These are phyloP conservation scores for Toxicodendron radicans DNA, from an alignment of 345 rosid species.

Conservation along the genomic window DNA sequence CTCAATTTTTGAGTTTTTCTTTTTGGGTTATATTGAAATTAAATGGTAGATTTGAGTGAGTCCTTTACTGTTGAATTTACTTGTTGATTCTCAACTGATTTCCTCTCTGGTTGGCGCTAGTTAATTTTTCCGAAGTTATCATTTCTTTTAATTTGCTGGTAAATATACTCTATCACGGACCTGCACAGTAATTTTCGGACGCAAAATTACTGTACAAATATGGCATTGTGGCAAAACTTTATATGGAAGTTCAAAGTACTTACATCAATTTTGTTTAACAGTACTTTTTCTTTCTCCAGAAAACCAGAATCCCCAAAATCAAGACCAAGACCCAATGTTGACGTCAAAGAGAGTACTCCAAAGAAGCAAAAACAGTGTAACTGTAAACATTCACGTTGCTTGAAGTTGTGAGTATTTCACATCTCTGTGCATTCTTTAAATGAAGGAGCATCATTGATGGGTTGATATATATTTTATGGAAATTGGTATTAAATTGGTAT, in stretches of 20 bases:
- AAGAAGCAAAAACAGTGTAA: constrained; percentile 96
- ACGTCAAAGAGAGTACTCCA: constrained; percentile 84
- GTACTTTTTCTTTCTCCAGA: constrained; percentile 33
- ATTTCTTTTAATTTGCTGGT: constrained; percentile 15
- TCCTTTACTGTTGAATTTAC: no score
- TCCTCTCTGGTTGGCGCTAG: not conserved
- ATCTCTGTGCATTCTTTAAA: not conserved
- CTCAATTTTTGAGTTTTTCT: not conserved
- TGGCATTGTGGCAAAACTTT: not conserved
- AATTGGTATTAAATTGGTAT: not conserved
- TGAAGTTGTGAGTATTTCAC: constrained; percentile 75
- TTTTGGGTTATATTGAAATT: constrained; percentile 7
- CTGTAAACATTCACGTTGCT: constrained; percentile 96
- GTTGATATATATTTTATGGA: not conserved
- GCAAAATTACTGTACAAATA: not conserved
- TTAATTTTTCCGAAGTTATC: not conserved
- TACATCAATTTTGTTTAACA: constrained; percentile 6
- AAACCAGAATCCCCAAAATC: constrained; percentile 85
- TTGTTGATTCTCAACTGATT: no score
- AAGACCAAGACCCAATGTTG: constrained; percentile 61
- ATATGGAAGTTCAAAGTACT: constrained; percentile 1
- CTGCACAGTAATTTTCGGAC: not conserved
- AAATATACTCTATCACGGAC: not conserved
- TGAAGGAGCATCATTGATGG: not conserved
- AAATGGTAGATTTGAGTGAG: not conserved